Evolutionary conservation across 2,329 filamentous ascomycete species (phyloP), one percentile per base, ranked within the genome.

Genomic region (Dactylellina haptotyla): DNA sequence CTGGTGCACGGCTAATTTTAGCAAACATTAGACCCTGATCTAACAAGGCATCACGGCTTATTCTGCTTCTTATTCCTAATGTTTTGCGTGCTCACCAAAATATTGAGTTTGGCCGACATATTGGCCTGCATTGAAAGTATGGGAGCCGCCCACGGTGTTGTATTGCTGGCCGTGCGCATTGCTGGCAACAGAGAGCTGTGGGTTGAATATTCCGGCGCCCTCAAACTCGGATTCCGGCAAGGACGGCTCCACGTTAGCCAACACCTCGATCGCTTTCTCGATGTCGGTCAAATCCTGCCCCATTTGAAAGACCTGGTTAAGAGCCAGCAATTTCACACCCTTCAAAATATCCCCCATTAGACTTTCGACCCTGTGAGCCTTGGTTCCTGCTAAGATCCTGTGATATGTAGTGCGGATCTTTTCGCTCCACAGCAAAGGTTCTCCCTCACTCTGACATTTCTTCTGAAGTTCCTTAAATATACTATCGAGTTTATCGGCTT

Each of bases 311-410:
- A 51, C 20, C 28, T 4, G 46, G 10, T 51, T 51, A 10, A 51
- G 20, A 9, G 46, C 46, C 20, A 51, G 23, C 4, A 26, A 14
- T 30, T 51, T 51, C 46, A 2, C 14, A 4, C 20, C 25, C 46
- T 51, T 51, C 25, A 51, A 26, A 23, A 51, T 51, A 25, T 51
- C 46, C 16, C 16, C 20, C 46, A 51, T 51, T 10, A 51, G 25
- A 10, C 46, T 23, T 30, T 51, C 46, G 14, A 51, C 46, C 18
- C 23, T 25, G 23, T 30, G 23, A 23, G 46, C 46, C 46, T 51
- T 51, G 4, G 20, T 23, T 12, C 20, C 20, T 10, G 20, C 20
- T 30, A 25, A 30, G 46, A 30, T 23, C 12, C 20, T 9, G 16
- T 46, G 41, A 23, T 46, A 46, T 10, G 46, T 51, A 23, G 16